Base-by-base conservation (phyloP, 2,329 filamentous ascomycete genomes). In the Tricladium varicosporioides region DNA sequence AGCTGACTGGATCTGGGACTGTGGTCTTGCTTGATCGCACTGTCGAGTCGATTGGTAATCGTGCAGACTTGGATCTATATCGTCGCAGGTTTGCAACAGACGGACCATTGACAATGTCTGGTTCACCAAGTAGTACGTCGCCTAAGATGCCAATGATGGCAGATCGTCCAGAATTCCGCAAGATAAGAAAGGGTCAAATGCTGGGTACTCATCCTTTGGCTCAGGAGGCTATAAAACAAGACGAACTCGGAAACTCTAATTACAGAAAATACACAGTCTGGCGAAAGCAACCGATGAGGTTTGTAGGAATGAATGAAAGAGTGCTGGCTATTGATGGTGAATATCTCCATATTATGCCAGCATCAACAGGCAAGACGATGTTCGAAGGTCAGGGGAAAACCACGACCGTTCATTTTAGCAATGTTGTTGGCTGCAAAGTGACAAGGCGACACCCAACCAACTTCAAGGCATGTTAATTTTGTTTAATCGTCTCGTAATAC, bases 311-410 rank as follows among this genome's bases (percentile, higher is more conserved):
- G 67, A 89, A 89, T 59, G 88, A 92, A 65, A 84, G 89, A 57
- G 83, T 91, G 9, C 76, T 94, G 44, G 85, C 88, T 48, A 90
- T 95, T 63, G 90, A 93, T 65, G 89, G 89, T 58, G 91, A 95
- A 70, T 94, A 92, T 71, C 84, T 95, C 60, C 89, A 93, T 72
- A 91, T 95, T 65, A 87, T 91, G 81, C 89, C 90, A 22, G 79
- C 83, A 1, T 82, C 82, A 1, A 81, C 81, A 9, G 85, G 86
- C 40, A 89, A 88, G 69, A 82, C 84, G 10, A 74, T 85, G 56
- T 81, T 84, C 58, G 84, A 87, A 55, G 80, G 78, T 18, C 80
- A 78, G 54, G 83, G 83, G 36, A 92, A 91, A 75, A 88, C 85
- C 33, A 92, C 89, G 2, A 91, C 89, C 43, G 88, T 93, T 48